Conservation (phyloP, 2,329 filamentous ascomycete genomes). For the Teratosphaeria gauchensis region DNA sequence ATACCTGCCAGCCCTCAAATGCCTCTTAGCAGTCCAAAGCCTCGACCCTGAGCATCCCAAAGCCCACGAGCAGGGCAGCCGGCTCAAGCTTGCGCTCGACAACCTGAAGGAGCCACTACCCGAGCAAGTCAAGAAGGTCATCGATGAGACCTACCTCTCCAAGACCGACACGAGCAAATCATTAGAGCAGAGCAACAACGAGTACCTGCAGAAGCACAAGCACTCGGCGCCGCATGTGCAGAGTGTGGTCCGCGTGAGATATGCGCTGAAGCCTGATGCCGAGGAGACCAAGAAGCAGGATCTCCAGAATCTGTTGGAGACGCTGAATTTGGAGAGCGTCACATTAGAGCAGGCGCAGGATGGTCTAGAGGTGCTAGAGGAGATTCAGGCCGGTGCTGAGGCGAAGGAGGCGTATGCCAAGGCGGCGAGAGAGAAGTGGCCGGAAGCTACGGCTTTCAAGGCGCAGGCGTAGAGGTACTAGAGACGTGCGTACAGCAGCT, state of each 20-base stretch:
- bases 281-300: conserved; percentile 44
- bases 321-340: conserved; percentile 43
- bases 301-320: conserved; percentile 54
- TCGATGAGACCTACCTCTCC: conserved; percentile 54
- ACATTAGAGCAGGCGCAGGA: conserved; percentile 48
- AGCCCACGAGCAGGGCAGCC: conserved; percentile 64
- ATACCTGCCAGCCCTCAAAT: conserved; percentile 77
- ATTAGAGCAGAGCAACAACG: conserved; percentile 51
- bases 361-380: conserved; percentile 42
- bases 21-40: conserved; percentile 61
- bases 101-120: conserved; percentile 50
- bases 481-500: background rate
- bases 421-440: conserved; percentile 31
- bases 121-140: conserved; percentile 55
- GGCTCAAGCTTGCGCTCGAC: conserved; percentile 44
- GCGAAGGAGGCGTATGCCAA: conserved; percentile 41
- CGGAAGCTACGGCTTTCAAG: conserved; percentile 21
- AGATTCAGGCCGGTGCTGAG: conserved; percentile 42
- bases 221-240: conserved; percentile 54
- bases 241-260: conserved; percentile 51
- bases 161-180: conserved; percentile 37
- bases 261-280: conserved; percentile 48
- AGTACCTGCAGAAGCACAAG: conserved; percentile 54
- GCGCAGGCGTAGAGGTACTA: background rate
- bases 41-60: conserved; percentile 61